These are phyloP conservation scores for Neobulgaria alba DNA, from an alignment of 2,329 filamentous ascomycete genomes.

Conservation along the genomic window DNA sequence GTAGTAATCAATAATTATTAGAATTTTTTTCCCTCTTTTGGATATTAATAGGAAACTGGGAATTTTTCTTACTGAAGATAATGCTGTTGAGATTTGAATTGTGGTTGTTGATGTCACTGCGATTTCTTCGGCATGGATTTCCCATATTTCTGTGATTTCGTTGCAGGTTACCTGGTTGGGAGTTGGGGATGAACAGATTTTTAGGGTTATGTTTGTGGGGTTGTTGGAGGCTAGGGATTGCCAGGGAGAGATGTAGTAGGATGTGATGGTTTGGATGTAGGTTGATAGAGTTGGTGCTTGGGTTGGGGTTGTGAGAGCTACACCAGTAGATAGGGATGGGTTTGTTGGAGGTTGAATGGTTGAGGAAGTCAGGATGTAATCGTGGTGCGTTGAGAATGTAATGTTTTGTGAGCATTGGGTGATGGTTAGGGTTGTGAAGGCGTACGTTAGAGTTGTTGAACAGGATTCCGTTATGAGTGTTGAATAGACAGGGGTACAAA, in stretches of 20 bases:
- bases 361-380: slow-evolving; percentile 15
- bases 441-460: slow-evolving; percentile 19
- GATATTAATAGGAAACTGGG: not conserved
- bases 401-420: slow-evolving; percentile 21
- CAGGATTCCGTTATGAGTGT: slow-evolving; percentile 15
- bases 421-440: slow-evolving; percentile 18
- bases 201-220: slow-evolving; percentile 15
- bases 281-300: slow-evolving; percentile 3
- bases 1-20: too few species aligned
- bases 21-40: too few species aligned
- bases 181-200: slow-evolving; percentile 12
- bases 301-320: not conserved
- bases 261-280: slow-evolving; percentile 19
- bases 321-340: not conserved
- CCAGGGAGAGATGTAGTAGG: slow-evolving; percentile 23
- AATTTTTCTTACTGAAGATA: slow-evolving; percentile 12
- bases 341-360: slow-evolving; percentile 1
- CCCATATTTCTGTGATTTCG: slow-evolving; percentile 19
- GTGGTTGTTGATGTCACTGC: slow-evolving; percentile 15
- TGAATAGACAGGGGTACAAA: too few species aligned
- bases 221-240: slow-evolving; percentile 18
- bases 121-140: slow-evolving; percentile 12
- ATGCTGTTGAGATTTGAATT: slow-evolving; percentile 13
- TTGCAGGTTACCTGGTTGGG: slow-evolving; percentile 7
- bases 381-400: slow-evolving; percentile 22